These are phyloP conservation scores for Ascochyta pisi DNA, from an alignment of 2,329 filamentous ascomycete species.

Conservation along the genomic window DNA sequence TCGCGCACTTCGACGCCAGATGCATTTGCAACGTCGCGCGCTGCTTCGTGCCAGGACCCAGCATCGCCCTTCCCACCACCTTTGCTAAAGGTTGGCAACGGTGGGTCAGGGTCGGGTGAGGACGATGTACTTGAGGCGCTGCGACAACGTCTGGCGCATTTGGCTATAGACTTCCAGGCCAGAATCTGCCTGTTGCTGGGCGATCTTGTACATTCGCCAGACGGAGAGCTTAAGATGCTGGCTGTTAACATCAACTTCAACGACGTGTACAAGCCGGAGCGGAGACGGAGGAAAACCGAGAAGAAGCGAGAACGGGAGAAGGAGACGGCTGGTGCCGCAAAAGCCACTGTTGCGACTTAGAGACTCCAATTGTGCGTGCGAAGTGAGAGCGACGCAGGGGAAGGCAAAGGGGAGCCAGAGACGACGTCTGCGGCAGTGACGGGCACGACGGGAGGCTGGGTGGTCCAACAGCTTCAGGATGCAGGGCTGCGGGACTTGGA, in stretches of 20 bases:
- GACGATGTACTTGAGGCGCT: constrained; percentile 77
- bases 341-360: constrained; percentile 12
- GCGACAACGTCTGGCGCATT: constrained; percentile 72
- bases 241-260: constrained; percentile 99
- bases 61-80: constrained; percentile 54
- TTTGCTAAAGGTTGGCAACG: constrained; percentile 42
- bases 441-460: neutral
- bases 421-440: neutral
- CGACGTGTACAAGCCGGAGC: constrained; percentile 85
- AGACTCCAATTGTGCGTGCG: constrained; percentile 3
- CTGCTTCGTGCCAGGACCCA: constrained; percentile 37
- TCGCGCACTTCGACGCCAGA: constrained; percentile 23
- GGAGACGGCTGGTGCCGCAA: constrained; percentile 28
- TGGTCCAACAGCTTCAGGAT: constrained; percentile 5
- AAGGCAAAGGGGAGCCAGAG: neutral
- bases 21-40: constrained; percentile 23
- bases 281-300: constrained; percentile 61
- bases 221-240: constrained; percentile 93
- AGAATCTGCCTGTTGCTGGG: constrained; percentile 83
- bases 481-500: neutral
- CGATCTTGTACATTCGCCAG: constrained; percentile 89
- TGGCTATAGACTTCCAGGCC: constrained; percentile 78
- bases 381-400: neutral
- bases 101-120: constrained; percentile 54
- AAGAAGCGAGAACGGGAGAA: constrained; percentile 41